Evolutionary conservation across 192 early-diverging fungal genomes (phyloP).

Genomic region (Coemansia sp.): DNA sequence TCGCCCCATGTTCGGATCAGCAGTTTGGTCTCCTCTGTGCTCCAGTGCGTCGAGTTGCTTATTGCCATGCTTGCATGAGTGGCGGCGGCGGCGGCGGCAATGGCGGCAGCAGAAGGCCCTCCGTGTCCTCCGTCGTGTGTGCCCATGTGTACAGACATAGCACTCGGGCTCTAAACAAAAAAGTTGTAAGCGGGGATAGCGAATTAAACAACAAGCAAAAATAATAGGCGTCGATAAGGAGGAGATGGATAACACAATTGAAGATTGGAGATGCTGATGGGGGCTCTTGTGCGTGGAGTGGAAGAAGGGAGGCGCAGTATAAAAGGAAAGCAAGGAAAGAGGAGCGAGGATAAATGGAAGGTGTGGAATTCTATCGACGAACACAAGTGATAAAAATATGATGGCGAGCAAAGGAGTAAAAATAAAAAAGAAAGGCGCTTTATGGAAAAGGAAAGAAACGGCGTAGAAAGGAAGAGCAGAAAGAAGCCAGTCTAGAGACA

Average conservation of each 20-base stretch:
- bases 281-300: background rate
- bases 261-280: background rate
- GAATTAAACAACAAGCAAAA: conserved; percentile 1
- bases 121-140: conserved; percentile 16
- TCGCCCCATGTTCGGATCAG: conserved; percentile 58
- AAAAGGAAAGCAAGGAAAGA: conserved; percentile 1
- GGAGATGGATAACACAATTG: background rate
- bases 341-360: conserved; percentile 1
- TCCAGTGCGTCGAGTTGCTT: conserved; percentile 59
- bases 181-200: background rate
- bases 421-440: background rate
- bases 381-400: background rate
- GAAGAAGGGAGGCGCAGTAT: background rate
- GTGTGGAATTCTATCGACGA: conserved; percentile 12
- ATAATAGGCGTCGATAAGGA: background rate
- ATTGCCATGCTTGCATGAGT: conserved; percentile 23
- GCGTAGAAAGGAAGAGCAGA: background rate
- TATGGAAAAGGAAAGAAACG: background rate
- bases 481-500: background rate
- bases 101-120: conserved; percentile 29
- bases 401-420: background rate
- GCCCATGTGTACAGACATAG: conserved; percentile 29
- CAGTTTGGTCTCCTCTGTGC: conserved; percentile 51
- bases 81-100: conserved; percentile 33
- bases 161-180: conserved; percentile 15